phyloP scores from a whole-genome alignment of 164 flowering plant species.

The Cinnamomum micranthum region DNA sequence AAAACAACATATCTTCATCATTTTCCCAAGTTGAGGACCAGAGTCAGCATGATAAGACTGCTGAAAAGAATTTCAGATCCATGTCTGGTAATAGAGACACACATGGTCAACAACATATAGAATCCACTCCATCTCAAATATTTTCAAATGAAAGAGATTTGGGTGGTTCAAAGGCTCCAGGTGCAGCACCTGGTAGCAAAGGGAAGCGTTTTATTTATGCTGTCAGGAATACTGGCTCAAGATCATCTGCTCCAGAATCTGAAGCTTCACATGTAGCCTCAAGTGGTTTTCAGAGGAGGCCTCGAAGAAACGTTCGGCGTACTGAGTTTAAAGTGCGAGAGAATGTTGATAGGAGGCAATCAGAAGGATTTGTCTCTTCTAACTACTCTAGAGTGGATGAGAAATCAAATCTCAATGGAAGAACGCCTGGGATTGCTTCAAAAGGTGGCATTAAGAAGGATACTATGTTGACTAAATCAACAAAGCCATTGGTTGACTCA shows the following conservation, averaged over 20 bases:
- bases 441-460: conserved; percentile 44
- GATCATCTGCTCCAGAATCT: conserved; percentile 32
- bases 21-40: conserved; percentile 24
- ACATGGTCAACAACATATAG: conserved; percentile 28
- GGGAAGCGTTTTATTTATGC: conserved; percentile 51
- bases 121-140: conserved; percentile 21
- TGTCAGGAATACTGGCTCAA: conserved; percentile 44
- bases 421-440: conserved; percentile 24
- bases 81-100: conserved; percentile 25
- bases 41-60: conserved; percentile 20
- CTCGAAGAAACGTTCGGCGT: conserved; percentile 44
- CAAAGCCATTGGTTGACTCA: conserved; percentile 37
- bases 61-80: conserved; percentile 20
- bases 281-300: conserved; percentile 57
- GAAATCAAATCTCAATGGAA: conserved; percentile 33
- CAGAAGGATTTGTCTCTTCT: conserved; percentile 26
- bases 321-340: conserved; percentile 75
- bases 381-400: conserved; percentile 33
- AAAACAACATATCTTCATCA: conserved; percentile 17
- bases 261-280: conserved; percentile 37
- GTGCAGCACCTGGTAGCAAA: conserved; percentile 36
- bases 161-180: conserved; percentile 33
- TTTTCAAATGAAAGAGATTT: conserved; percentile 32
- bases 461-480: conserved; percentile 24
- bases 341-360: conserved; percentile 48